A percentile compares a stretch with the other conserved stretches of the same genome.
These are phyloP conservation scores for Cercospora citrullina DNA, from an alignment of 2,329 filamentous ascomycete species.

Conservation along the genomic window DNA sequence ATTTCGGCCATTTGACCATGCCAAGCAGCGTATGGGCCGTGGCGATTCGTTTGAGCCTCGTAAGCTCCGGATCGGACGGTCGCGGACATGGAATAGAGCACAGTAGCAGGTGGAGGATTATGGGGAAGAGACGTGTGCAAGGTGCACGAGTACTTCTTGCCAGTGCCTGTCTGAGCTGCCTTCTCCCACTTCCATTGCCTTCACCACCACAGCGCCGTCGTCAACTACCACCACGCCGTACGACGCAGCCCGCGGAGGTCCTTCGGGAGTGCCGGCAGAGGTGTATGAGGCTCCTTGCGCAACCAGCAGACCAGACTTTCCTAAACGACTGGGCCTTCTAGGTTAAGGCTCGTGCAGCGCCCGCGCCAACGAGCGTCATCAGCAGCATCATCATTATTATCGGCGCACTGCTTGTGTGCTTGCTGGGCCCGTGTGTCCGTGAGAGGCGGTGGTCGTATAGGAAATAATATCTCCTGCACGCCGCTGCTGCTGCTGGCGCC, in stretches of 20 bases:
- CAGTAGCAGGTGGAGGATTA: neutral
- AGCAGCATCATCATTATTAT: neutral
- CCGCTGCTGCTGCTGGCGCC: neutral
- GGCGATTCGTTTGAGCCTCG: slow-evolving; percentile 6
- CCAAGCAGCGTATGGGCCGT: neutral
- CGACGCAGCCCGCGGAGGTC: neutral
- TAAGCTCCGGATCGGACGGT: slow-evolving; percentile 4
- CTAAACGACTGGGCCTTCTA: neutral
- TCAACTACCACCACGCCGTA: neutral
- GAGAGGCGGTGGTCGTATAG: neutral
- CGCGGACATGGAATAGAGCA: neutral
- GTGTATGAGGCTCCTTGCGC: neutral
- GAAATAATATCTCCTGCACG: neutral
- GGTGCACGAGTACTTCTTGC: neutral
- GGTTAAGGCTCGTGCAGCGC: slow-evolving; percentile 5
- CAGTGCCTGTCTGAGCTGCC: neutral
- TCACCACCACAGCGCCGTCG: neutral
- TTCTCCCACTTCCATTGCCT: neutral
- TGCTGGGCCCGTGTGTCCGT: neutral
- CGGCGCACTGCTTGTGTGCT: neutral
- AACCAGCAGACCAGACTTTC: neutral
- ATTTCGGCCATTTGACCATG: slow-evolving; percentile 1
- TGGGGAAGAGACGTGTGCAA: neutral
- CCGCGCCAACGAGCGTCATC: neutral
- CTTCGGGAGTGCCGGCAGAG: neutral